A percentile compares a stretch with the other conserved stretches of the same genome.
phyloP scores from a whole-genome alignment of 1,284 basidiomycete species.

The Sanghuangporus sanghuang region DNA sequence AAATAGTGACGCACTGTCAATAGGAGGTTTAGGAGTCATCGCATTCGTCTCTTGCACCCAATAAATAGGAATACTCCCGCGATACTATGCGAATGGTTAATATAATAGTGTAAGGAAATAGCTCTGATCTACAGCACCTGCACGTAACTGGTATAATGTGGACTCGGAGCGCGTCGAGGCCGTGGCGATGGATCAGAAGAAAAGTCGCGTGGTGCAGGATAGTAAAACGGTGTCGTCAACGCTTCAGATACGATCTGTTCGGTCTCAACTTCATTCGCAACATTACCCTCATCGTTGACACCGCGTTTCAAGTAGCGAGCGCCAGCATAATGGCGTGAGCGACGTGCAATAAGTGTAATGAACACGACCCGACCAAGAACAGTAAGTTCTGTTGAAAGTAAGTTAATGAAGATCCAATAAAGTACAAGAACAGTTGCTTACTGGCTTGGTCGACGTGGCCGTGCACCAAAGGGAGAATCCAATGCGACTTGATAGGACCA shows the following conservation, averaged over 20 bases:
- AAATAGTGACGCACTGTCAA: slow-evolving; percentile 68
- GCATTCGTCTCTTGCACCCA: slow-evolving; percentile 94
- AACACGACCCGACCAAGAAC: slow-evolving; percentile 90
- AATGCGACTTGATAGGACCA: slow-evolving; percentile 58
- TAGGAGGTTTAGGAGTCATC: slow-evolving; percentile 90
- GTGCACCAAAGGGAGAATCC: slow-evolving; percentile 92
- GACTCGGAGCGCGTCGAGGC: slow-evolving; percentile 53
- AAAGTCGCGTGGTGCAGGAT: slow-evolving; percentile 39
- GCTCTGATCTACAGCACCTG: slow-evolving; percentile 45
- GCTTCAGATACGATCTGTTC: slow-evolving; percentile 98
- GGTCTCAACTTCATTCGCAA: slow-evolving; percentile 98
- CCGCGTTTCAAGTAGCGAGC: slow-evolving; percentile 94
- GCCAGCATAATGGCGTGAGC: slow-evolving; percentile 95
- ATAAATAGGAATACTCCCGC: slow-evolving; percentile 93
- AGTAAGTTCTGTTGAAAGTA: slow-evolving; percentile 64
- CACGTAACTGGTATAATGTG: slow-evolving; percentile 92
- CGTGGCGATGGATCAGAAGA: slow-evolving; percentile 19
- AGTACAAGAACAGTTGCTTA: slow-evolving; percentile 36
- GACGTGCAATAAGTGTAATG: slow-evolving; percentile 88
- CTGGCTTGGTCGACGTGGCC: slow-evolving; percentile 99
- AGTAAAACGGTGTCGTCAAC: slow-evolving; percentile 87
- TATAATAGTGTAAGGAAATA: neutral
- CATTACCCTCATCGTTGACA: slow-evolving; percentile 94
- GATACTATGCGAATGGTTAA: slow-evolving; percentile 49
- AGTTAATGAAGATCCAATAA: neutral